Conservation (phyloP, 2,329 filamentous ascomycete genomes). For the Metarhizium humberi region DNA sequence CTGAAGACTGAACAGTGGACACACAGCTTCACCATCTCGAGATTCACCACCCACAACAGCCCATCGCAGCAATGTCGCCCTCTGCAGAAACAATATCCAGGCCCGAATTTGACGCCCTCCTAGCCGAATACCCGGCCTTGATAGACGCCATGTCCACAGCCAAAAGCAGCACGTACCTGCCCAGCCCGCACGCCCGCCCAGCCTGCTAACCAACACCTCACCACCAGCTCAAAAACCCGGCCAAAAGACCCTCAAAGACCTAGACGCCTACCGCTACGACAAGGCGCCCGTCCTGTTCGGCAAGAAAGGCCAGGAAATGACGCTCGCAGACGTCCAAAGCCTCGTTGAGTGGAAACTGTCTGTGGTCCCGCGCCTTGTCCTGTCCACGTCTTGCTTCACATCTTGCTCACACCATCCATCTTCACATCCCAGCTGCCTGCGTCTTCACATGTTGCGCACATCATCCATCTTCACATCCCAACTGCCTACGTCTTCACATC, state of each 20-base stretch:
- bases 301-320: constrained; percentile 31
- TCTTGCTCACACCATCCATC: too few relatives aligned
- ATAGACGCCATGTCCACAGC: constrained; percentile 33
- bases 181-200: neutral
- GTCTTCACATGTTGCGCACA: neutral
- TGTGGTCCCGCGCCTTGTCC: constrained; percentile 17
- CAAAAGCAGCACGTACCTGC: constrained; percentile 30
- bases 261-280: constrained; percentile 52
- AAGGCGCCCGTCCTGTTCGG: constrained; percentile 40
- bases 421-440: neutral
- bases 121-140: constrained; percentile 29
- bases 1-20: too few relatives aligned
- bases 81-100: constrained; percentile 16
- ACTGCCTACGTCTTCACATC: neutral
- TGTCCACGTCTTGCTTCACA: neutral
- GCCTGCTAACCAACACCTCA: constrained; percentile 11
- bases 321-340: constrained; percentile 45
- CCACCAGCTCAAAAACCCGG: constrained; percentile 29
- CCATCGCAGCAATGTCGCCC: neutral
- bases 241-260: constrained; percentile 41
- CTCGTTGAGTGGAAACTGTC: constrained; percentile 67
- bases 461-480: neutral
- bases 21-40: too few relatives aligned
- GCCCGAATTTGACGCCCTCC: constrained; percentile 24
- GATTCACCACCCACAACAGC: neutral